phyloP scores from a whole-genome alignment of 2,329 filamentous ascomycete species.

The Shiraia bambusicola region DNA sequence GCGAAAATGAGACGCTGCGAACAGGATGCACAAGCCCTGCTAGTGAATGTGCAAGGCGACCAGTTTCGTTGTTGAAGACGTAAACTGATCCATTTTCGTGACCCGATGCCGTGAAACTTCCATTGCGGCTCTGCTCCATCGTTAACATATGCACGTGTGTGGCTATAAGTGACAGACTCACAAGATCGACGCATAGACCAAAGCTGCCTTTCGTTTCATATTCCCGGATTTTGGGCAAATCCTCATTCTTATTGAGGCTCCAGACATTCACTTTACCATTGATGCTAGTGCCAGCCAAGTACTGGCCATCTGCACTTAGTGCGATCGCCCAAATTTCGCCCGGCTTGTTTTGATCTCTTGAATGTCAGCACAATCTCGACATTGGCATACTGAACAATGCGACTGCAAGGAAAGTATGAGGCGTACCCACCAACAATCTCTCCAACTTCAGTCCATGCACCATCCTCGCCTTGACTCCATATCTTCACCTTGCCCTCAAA shows the following conservation, averaged over 20 bases:
- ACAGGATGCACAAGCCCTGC: constrained; percentile 85
- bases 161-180: constrained; percentile 33
- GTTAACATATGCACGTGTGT: constrained; percentile 2
- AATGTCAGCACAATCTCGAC: constrained; percentile 7
- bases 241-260: constrained; percentile 59
- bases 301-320: constrained; percentile 79
- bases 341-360: constrained; percentile 56
- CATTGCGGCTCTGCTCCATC: constrained; percentile 62
- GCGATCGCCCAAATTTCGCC: constrained; percentile 86
- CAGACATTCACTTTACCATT: constrained; percentile 89
- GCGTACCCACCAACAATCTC: constrained; percentile 47
- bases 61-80: constrained; percentile 91
- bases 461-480: constrained; percentile 64
- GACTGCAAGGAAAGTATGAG: constrained; percentile 17
- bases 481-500: constrained; percentile 88
- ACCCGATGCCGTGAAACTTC: constrained; percentile 83
- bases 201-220: constrained; percentile 95
- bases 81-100: constrained; percentile 92
- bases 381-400: not conserved
- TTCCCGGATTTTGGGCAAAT: constrained; percentile 67
- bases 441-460: constrained; percentile 55
- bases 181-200: constrained; percentile 82
- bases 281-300: constrained; percentile 82
- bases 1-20: constrained; percentile 83
- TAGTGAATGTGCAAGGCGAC: constrained; percentile 80